Conservation (phyloP, 2,329 filamentous ascomycete species). For the Fusarium sublunatum region DNA sequence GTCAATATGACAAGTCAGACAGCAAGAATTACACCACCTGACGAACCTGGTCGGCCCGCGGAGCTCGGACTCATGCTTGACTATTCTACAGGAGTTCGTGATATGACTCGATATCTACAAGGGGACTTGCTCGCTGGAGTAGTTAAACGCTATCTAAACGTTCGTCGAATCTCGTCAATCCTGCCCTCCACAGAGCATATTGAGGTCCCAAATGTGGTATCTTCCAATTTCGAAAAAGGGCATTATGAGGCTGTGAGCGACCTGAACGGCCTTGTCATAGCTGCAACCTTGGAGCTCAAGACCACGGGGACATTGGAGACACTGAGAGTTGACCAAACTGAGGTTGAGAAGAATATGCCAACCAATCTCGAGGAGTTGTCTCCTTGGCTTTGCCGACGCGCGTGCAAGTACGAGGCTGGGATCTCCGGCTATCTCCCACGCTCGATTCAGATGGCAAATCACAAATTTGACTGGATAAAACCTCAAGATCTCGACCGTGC, state of each 20-base stretch:
- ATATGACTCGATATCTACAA: slow-evolving; percentile 42
- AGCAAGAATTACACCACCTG: slow-evolving; percentile 3
- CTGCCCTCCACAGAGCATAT: slow-evolving; percentile 31
- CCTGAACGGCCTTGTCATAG: slow-evolving; percentile 46
- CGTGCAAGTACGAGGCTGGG: slow-evolving; percentile 43
- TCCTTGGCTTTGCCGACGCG: slow-evolving; percentile 43
- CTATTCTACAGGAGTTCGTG: slow-evolving; percentile 16
- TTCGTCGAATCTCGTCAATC: slow-evolving; percentile 14
- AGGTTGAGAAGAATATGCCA: neutral
- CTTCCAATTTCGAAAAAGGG: slow-evolving; percentile 12
- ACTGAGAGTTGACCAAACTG: slow-evolving; percentile 4
- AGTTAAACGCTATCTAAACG: slow-evolving; percentile 27
- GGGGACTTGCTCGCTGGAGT: slow-evolving; percentile 38
- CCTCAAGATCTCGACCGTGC: slow-evolving; percentile 34
- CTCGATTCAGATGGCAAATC: slow-evolving; percentile 43
- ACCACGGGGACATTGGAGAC: slow-evolving; percentile 32
- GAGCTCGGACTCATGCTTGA: slow-evolving; percentile 31
- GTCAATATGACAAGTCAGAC: slow-evolving; percentile 1
- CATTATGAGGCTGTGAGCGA: slow-evolving; percentile 46
- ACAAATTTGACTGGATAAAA: slow-evolving; percentile 46
- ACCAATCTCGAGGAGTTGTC: slow-evolving; percentile 8
- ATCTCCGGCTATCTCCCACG: slow-evolving; percentile 43
- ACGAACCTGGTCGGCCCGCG: slow-evolving; percentile 20
- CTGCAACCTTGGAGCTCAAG: slow-evolving; percentile 42
- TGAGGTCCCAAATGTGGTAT: slow-evolving; percentile 27